These are phyloP conservation scores for Angophora floribunda DNA, from an alignment of 345 rosid genomes.

Conservation along the genomic window DNA sequence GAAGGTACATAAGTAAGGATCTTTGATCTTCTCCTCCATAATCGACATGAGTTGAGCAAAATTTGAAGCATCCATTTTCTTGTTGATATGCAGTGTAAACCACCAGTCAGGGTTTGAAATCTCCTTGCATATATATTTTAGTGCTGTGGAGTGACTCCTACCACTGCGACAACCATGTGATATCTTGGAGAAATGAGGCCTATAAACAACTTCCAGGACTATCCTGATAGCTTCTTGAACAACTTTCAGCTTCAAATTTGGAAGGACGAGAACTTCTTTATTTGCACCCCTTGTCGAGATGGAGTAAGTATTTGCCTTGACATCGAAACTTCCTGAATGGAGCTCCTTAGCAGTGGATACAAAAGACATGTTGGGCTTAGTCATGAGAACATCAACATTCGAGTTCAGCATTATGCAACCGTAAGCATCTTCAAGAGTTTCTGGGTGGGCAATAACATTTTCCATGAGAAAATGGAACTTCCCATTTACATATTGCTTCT, in stretches of 20 bases:
- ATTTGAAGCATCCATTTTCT: slow-evolving; percentile 39
- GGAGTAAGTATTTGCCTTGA: slow-evolving; percentile 36
- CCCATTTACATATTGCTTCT: slow-evolving; percentile 54
- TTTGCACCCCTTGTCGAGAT: slow-evolving; percentile 44
- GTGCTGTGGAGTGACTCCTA: slow-evolving; percentile 56
- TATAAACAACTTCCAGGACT: slow-evolving; percentile 65
- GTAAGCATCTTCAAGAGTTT: slow-evolving; percentile 69
- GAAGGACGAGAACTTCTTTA: slow-evolving; percentile 68
- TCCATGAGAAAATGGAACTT: slow-evolving; percentile 47
- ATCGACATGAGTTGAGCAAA: slow-evolving; percentile 41
- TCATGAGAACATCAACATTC: slow-evolving; percentile 27
- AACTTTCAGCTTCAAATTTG: slow-evolving; percentile 51
- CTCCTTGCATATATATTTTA: slow-evolving; percentile 61
- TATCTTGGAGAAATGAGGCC: slow-evolving; percentile 71
- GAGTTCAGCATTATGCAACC: slow-evolving; percentile 54
- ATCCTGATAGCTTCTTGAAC: slow-evolving; percentile 84
- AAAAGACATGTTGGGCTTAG: slow-evolving; percentile 21
- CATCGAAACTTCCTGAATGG: slow-evolving; percentile 44
- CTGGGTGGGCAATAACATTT: slow-evolving; percentile 54
- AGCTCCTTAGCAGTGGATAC: slow-evolving; percentile 56
- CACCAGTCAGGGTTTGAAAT: slow-evolving; percentile 72
- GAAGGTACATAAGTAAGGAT: slow-evolving; percentile 30
- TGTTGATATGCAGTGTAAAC: slow-evolving; percentile 50
- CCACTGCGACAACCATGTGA: slow-evolving; percentile 94
- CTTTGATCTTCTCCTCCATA: slow-evolving; percentile 60